Base-by-base conservation (phyloP, 1,284 basidiomycete genomes). In the Thelephora terrestris region DNA sequence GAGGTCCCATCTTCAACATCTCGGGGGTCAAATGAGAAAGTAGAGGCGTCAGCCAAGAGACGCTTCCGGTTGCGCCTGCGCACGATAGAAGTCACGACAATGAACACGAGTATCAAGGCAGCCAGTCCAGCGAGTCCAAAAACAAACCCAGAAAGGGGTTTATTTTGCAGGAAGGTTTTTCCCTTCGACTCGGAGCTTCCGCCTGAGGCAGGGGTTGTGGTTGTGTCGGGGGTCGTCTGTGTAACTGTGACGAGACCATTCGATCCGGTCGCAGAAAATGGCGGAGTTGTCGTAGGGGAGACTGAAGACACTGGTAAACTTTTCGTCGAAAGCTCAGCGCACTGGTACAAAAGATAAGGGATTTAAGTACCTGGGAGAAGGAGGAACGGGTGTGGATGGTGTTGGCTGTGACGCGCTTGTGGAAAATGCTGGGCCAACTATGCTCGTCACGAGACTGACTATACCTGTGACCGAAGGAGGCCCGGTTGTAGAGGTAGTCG, bases 111-210 rank as follows among this genome's bases (percentile, higher is more conserved):
- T 51, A 78, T 57, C 50, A 79, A 49, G 44, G 79, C 47, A 34
- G 76, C 56, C 45, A 85, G 65, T 1, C 56, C 73, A 36, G 76
- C 56, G 36, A 85, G 52, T 20, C 69, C 65, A 53, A 85, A 81
- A 12, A 84, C 70, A 14, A 74, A 63, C 7, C 76, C 76, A 29
- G 75, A 73, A 20, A 80, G 66, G 12, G 74, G 67, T 61, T 79
- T 82, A 63, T 85, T 81, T 52, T 76, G 62, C 39, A 85, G 58
- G 65, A 85, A 85, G 18, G 69, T 59, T 6, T 21, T 32, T 32
- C 29, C 29, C 18, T 66, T 61, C 18, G 58, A 46, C 9, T 64
- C 42, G 25, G 60, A 35, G 20, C 57, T 27, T 0, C 47, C 43
- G 1, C 55, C 27, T 17, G 60, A 46, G 1, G 55, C 38, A 7